These are phyloP conservation scores for Elymus sibiricus DNA, from an alignment of 176 grass and related monocot species.

Conservation along the genomic window DNA sequence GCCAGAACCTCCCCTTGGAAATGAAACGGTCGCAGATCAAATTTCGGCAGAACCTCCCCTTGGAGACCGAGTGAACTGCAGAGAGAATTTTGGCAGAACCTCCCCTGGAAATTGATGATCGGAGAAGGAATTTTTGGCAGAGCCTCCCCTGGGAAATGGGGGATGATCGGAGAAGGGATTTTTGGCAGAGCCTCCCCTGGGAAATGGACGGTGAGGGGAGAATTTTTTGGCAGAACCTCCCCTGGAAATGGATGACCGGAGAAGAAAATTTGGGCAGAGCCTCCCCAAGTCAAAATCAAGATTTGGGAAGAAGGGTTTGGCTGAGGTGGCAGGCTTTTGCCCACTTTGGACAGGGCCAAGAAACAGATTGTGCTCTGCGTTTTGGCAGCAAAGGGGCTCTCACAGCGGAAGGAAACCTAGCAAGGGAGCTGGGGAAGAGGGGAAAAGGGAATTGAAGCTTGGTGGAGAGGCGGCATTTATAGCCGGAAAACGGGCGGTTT, in stretches of 20 bases:
- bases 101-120: slow-evolving; percentile 4
- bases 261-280: slow-evolving; percentile 39
- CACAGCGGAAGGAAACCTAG: slow-evolving; percentile 33
- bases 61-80: not conserved
- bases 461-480: slow-evolving; percentile 69
- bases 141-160: slow-evolving; percentile 24
- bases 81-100: slow-evolving; percentile 14
- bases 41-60: slow-evolving; percentile 37
- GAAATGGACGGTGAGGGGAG: not conserved
- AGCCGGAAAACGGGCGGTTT: slow-evolving; percentile 22
- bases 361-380: too few species aligned
- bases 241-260: not conserved
- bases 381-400: too few species aligned
- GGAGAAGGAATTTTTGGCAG: slow-evolving; percentile 18
- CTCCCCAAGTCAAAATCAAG: slow-evolving; percentile 7
- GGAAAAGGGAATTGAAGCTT: slow-evolving; percentile 92
- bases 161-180: not conserved
- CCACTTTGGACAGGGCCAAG: not conserved
- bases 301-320: not conserved
- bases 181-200: slow-evolving; percentile 36
- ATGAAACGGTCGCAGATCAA: not conserved
- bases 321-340: not conserved
- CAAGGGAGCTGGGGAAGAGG: slow-evolving; percentile 43
- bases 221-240: slow-evolving; percentile 44
- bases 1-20: slow-evolving; percentile 31